Evolutionary conservation across 345 rosid species (phyloP), one percentile per base, ranked within the genome.

Genomic region (Rhodomyrtus tomentosa): DNA sequence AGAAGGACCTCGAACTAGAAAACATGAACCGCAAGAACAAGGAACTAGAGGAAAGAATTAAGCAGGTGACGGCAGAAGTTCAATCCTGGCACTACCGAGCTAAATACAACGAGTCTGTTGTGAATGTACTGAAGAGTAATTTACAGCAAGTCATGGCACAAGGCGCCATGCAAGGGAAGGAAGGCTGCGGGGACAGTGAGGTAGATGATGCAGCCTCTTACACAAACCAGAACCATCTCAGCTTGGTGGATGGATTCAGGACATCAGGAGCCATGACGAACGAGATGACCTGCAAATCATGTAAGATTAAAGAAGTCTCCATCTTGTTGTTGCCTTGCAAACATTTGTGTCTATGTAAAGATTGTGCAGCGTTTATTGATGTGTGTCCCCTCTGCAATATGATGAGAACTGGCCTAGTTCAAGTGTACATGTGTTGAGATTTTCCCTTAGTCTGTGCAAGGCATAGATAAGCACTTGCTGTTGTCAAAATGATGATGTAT

Each of bases 121-220:
- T 93, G n/a, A 91, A 91, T 82, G 90, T 86, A 50, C 83, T 95
- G 80, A 95, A 91, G 90, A 90, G 84, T 83, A 93, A 93, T 87
- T 88, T 94, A 73, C 90, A 94, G 87, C 98, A 92, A 87, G 93
- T 91, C 48, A 87, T 91, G 91, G 89, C 93, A 27, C 90, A 89
- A 82, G 91, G 89, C 42, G 85, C 86, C 20, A 83, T 88, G 82
- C 92, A 88, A 50, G 82, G 84, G 22, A 95, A 88, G 88, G 98
- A 95, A 91, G 98, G 98, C 13, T 95, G 87, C 42, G 96, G 98
- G 68, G 96, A 95, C 42, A 95, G 93, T 25, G 96, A 91, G 80
- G 88, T 91, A 24, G 96, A 94, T 21, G 94, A 92, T 84, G 90
- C 93, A 32, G 92, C 93, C 81, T 93, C 95, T 9, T 89, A 83